A percentile compares a stretch with the other conserved stretches of the same genome.
Evolutionary conservation across 176 grass and related monocot genomes (phyloP).

Genomic region (Hyparrhenia diplandra): DNA sequence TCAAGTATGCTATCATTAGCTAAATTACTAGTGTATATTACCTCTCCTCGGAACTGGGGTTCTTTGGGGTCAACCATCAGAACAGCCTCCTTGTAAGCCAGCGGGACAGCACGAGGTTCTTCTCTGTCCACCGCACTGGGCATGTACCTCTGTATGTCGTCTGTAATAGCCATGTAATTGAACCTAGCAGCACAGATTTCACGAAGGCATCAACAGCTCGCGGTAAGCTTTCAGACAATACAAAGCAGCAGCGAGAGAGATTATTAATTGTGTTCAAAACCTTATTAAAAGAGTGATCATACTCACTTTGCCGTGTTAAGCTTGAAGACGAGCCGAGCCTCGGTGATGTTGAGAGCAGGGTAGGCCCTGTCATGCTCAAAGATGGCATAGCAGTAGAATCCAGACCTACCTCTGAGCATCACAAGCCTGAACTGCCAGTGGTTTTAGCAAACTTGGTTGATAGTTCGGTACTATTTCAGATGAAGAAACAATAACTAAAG

Average conservation of each 20-base stretch:
- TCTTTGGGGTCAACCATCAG: slow-evolving; percentile 53
- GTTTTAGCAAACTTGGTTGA: background rate
- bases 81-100: slow-evolving; percentile 74
- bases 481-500: background rate
- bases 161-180: slow-evolving; percentile 70
- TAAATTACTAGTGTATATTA: background rate
- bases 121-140: slow-evolving; percentile 42
- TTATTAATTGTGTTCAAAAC: background rate
- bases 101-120: background rate
- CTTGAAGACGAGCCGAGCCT: slow-evolving; percentile 53
- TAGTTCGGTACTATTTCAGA: background rate
- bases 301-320: slow-evolving; percentile 38
- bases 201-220: background rate
- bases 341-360: slow-evolving; percentile 37
- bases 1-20: no score
- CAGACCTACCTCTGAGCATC: slow-evolving; percentile 55
- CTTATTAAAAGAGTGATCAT: background rate
- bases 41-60: slow-evolving; percentile 59
- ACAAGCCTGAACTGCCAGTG: slow-evolving; percentile 44
- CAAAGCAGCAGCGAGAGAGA: background rate
- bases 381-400: slow-evolving; percentile 76
- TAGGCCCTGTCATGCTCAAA: slow-evolving; percentile 39
- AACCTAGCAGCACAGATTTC: slow-evolving; percentile 31
- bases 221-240: background rate
- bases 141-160: slow-evolving; percentile 67